A percentile compares a stretch with the other conserved stretches of the same genome.
phyloP scores from a whole-genome alignment of 2,329 filamentous ascomycete species.

The Nannizziopsis arthrosporioides region DNA sequence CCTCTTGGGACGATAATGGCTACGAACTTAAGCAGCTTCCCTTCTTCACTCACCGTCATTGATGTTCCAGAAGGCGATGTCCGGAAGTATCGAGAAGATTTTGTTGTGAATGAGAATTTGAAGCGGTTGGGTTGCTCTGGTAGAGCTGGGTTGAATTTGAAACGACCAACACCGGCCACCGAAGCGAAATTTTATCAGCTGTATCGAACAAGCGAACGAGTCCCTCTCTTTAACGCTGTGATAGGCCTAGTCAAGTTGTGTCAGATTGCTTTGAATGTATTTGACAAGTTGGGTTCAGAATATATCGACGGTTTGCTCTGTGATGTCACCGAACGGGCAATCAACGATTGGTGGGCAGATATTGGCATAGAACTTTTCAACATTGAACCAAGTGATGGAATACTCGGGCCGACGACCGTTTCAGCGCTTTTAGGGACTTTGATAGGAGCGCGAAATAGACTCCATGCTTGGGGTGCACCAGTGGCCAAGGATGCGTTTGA shows the following conservation, averaged over 20 bases:
- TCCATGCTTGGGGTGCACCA: constrained; percentile 73
- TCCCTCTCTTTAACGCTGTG: constrained; percentile 65
- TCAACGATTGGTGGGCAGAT: constrained; percentile 93
- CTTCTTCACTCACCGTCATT: constrained; percentile 85
- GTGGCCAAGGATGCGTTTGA: constrained; percentile 90
- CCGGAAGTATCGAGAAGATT: constrained; percentile 64
- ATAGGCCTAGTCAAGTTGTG: constrained; percentile 84
- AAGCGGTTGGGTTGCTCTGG: constrained; percentile 89
- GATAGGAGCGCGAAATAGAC: constrained; percentile 77
- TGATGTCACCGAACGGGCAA: constrained; percentile 79
- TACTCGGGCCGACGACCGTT: constrained; percentile 83
- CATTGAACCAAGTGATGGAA: constrained; percentile 82
- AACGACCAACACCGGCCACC: constrained; percentile 65
- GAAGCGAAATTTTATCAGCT: constrained; percentile 85
- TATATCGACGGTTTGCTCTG: constrained; percentile 89
- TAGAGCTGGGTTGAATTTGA: constrained; percentile 69
- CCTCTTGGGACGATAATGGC: constrained; percentile 77
- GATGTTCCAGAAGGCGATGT: constrained; percentile 78
- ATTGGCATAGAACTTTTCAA: constrained; percentile 87
- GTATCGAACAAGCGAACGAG: constrained; percentile 74
- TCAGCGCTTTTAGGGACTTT: constrained; percentile 76
- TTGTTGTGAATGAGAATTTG: constrained; percentile 87
- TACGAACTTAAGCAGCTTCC: constrained; percentile 85
- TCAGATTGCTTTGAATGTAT: constrained; percentile 77
- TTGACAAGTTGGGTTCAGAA: constrained; percentile 73